These are phyloP conservation scores for Dipsacomyces acuminosporus DNA, from an alignment of 371 early-diverging fungal genomes.

Conservation along the genomic window DNA sequence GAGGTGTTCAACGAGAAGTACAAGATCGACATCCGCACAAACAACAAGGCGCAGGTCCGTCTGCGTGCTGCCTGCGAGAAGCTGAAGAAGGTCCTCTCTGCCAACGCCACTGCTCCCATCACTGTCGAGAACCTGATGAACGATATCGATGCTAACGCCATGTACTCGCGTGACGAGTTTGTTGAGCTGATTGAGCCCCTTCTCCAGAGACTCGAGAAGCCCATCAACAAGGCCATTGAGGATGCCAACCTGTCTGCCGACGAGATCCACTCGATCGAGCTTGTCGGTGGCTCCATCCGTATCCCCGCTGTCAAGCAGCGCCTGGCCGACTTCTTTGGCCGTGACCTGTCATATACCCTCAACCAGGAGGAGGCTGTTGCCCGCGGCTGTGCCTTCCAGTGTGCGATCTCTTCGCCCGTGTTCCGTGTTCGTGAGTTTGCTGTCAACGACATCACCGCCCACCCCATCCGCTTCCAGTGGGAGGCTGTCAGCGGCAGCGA, in stretches of 20 bases:
- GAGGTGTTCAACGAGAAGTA: constrained; percentile 89
- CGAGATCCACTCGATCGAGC: constrained; percentile 89
- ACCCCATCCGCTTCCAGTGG: constrained; percentile 75
- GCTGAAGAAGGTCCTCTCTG: constrained; percentile 94
- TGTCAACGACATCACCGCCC: constrained; percentile 80
- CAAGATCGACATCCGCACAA: constrained; percentile 85
- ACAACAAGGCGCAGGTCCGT: constrained; percentile 88
- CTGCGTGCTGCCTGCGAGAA: constrained; percentile 88
- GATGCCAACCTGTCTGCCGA: constrained; percentile 71
- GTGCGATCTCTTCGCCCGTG: constrained; percentile 95
- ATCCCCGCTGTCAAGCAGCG: constrained; percentile 89
- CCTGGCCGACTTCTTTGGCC: constrained; percentile 75
- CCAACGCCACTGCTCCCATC: constrained; percentile 85
- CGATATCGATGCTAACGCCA: constrained; percentile 83
- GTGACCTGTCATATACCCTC: constrained; percentile 84
- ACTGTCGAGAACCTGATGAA: constrained; percentile 94
- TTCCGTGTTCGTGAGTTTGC: constrained; percentile 96
- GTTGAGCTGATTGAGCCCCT: constrained; percentile 76
- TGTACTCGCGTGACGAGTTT: constrained; percentile 79
- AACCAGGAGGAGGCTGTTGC: constrained; percentile 98
- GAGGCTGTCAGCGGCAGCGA: constrained; percentile 61
- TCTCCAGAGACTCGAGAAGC: constrained; percentile 65
- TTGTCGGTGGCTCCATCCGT: constrained; percentile 92
- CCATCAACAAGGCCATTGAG: constrained; percentile 70
- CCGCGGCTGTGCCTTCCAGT: constrained; percentile 94